Conservation (phyloP, 495 filamentous ascomycete species). For the Oidiodendron maius region DNA sequence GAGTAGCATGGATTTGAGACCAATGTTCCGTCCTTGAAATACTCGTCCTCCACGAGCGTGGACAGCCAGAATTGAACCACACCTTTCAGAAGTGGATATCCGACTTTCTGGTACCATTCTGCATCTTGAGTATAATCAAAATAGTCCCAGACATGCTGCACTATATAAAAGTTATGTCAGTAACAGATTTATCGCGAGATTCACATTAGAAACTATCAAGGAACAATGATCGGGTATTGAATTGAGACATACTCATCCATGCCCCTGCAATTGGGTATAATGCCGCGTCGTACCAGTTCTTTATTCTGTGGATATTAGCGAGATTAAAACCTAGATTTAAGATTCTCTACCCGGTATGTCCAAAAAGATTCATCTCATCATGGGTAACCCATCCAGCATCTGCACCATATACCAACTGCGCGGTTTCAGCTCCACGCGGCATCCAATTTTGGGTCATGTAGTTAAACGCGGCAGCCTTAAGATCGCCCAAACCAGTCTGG, state of each 20-base stretch:
- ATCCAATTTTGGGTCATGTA: constrained; percentile 48
- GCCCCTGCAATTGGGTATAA: constrained; percentile 36
- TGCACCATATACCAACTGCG: constrained; percentile 38
- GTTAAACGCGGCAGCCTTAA: constrained; percentile 34
- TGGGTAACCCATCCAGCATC: constrained; percentile 44
- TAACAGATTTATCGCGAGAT: too few relatives aligned
- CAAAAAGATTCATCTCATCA: constrained; percentile 45
- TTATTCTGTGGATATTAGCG: too few relatives aligned
- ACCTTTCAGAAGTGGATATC: constrained; percentile 43
- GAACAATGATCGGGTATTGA: too few relatives aligned
- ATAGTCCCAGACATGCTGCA: constrained; percentile 44
- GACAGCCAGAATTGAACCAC: constrained; percentile 41
- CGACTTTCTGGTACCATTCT: constrained; percentile 32
- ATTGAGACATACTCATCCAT: too few relatives aligned
- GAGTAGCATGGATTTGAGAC: constrained; percentile 47
- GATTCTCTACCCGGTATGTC: constrained; percentile 40
- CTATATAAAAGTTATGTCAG: too few relatives aligned
- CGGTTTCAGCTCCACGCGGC: constrained; percentile 42
- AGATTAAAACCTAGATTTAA: too few relatives aligned
- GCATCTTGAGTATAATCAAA: constrained; percentile 39
- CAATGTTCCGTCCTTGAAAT: constrained; percentile 42
- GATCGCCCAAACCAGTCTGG: constrained; percentile 17
- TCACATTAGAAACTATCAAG: too few relatives aligned
- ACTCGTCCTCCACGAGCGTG: constrained; percentile 35
- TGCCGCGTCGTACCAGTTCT: too few relatives aligned